Conservation (phyloP, 1,284 basidiomycete species). For the Naganishia sp. region DNA sequence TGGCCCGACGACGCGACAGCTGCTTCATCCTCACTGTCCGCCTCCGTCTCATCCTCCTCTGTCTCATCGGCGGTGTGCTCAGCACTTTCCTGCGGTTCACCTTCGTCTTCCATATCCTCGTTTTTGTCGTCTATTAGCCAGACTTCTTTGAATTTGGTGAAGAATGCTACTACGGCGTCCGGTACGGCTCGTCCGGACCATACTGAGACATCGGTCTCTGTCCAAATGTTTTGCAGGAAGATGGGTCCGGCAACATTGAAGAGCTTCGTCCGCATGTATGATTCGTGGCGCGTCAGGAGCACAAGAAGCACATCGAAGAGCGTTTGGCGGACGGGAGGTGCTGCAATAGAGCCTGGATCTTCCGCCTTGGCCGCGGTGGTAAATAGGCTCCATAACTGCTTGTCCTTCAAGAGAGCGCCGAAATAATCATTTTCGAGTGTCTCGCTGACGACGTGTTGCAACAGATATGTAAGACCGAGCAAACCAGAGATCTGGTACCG, state of each 20-base stretch:
- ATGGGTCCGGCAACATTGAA: slow-evolving; percentile 59
- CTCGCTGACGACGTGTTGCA: slow-evolving; percentile 14
- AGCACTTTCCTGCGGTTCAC: slow-evolving; percentile 14
- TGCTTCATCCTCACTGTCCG: slow-evolving; percentile 46
- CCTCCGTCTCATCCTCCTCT: slow-evolving; percentile 33
- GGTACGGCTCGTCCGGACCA: slow-evolving; percentile 63
- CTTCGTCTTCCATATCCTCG: slow-evolving; percentile 15
- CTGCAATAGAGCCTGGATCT: slow-evolving; percentile 35
- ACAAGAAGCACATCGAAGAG: slow-evolving; percentile 43
- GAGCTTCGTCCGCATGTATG: slow-evolving; percentile 39
- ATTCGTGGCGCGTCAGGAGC: slow-evolving; percentile 39
- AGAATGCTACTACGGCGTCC: slow-evolving; percentile 67
- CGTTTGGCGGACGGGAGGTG: slow-evolving; percentile 47
- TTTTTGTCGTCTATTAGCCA: slow-evolving; percentile 61
- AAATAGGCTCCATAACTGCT: slow-evolving; percentile 29
- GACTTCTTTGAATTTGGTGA: slow-evolving; percentile 65
- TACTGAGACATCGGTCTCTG: slow-evolving; percentile 69
- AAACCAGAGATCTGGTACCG: slow-evolving; percentile 32
- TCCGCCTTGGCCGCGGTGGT: slow-evolving; percentile 29
- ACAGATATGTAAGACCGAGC: slow-evolving; percentile 29
- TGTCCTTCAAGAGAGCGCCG: slow-evolving; percentile 3
- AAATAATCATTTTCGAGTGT: slow-evolving; percentile 26
- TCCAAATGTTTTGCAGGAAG: slow-evolving; percentile 72
- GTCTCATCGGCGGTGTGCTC: slow-evolving; percentile 29
- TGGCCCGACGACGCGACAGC: slow-evolving; percentile 17